Percentiles rank a stretch among this genome's conserved stretches.
Conservation (phyloP, 1,139 yeast genomes). For the Candida tetrigidarum region DNA sequence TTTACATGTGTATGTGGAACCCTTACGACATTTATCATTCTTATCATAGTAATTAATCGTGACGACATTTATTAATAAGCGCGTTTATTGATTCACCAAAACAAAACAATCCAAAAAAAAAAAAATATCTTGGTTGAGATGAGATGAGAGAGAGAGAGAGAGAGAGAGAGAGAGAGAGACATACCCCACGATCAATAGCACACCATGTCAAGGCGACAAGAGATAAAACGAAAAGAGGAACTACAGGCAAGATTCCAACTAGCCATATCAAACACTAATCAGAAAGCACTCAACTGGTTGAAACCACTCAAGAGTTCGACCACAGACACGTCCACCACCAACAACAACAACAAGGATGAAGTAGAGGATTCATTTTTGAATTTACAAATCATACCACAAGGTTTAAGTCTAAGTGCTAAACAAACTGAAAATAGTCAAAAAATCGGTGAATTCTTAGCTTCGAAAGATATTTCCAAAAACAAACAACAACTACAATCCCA, state of each 20-base stretch:
- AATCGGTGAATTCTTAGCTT: slow-evolving; percentile 38
- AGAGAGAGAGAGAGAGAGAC: no score
- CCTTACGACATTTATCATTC: no score
- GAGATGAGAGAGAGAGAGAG: neutral
- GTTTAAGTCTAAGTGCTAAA: slow-evolving; percentile 26
- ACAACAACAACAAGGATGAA: slow-evolving; percentile 7
- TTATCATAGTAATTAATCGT: neutral
- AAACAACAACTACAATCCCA: slow-evolving; percentile 8
- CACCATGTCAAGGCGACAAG: slow-evolving; percentile 40
- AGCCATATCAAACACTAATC: slow-evolving; percentile 40
- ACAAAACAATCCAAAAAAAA: neutral
- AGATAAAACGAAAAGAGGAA: slow-evolving; percentile 51
- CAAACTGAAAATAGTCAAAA: slow-evolving; percentile 14
- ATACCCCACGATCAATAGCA: neutral
- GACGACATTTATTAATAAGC: no score
- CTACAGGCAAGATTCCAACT: slow-evolving; percentile 54
- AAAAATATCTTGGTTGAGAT: no score
- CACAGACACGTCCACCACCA: neutral
- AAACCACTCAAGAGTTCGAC: slow-evolving; percentile 20
- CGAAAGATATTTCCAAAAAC: slow-evolving; percentile 16
- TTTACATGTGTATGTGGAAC: neutral
- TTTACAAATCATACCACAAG: slow-evolving; percentile 51
- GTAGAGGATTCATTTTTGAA: slow-evolving; percentile 30
- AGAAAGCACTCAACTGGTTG: slow-evolving; percentile 49
- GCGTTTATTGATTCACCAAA: no score